Percentiles rank a stretch among this genome's conserved stretches.
These are phyloP conservation scores for Leptographium wingfieldii DNA, from an alignment of 2,329 filamentous ascomycete species.

Conservation along the genomic window DNA sequence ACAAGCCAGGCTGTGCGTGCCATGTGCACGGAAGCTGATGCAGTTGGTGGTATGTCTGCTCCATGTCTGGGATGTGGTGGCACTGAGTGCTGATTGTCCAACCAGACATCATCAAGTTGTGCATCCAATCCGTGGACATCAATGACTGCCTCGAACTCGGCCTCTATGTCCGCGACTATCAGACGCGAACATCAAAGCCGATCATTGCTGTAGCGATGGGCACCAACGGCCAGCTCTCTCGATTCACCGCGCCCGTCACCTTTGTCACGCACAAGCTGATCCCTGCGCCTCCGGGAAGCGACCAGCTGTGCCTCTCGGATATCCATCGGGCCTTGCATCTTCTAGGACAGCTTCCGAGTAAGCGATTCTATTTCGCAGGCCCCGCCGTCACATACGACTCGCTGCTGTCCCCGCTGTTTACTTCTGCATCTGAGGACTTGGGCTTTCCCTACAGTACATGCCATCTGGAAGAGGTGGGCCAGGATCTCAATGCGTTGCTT, in stretches of 20 bases:
- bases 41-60: not conserved
- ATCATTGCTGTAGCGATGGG: conserved; percentile 2
- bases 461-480: not conserved
- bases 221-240: not conserved
- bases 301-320: not conserved
- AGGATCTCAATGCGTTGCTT: not conserved
- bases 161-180: not conserved
- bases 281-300: not conserved
- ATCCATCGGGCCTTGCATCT: not conserved
- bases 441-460: not conserved
- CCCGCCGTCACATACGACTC: not conserved
- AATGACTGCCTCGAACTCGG: not conserved
- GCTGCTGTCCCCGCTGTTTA: not conserved
- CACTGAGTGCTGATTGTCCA: not conserved
- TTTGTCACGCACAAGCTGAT: conserved; percentile 1
- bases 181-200: not conserved
- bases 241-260: conserved; percentile 1
- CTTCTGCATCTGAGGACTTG: not conserved
- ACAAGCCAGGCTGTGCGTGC: not conserved
- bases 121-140: not conserved
- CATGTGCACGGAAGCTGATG: not conserved
- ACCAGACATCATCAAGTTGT: not conserved
- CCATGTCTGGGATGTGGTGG: not conserved
- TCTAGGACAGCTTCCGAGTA: not conserved
- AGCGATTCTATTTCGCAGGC: not conserved